Percentiles rank a stretch among this genome's conserved stretches.
Conservation (phyloP, 192 early-diverging fungal genomes). For the Podila clonocystis region DNA sequence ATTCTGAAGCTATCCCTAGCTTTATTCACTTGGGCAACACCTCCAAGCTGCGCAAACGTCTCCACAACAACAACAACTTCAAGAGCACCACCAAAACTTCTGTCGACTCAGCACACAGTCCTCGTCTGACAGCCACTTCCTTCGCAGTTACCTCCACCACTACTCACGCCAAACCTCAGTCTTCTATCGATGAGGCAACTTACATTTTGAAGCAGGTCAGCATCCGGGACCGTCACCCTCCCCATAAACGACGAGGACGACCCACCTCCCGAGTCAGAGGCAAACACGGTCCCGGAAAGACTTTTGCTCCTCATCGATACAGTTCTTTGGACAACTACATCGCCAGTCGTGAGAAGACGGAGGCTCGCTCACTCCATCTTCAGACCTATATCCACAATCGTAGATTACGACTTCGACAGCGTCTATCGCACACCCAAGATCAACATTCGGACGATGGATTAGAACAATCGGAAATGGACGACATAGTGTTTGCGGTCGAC, state of each 20-base stretch:
- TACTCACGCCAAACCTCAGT: not conserved
- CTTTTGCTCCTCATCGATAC: not conserved
- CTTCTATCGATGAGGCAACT: constrained; percentile 9
- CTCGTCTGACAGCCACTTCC: not conserved
- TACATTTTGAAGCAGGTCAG: constrained; percentile 11
- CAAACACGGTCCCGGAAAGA: constrained; percentile 21
- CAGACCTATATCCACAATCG: constrained; percentile 36
- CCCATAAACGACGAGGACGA: constrained; percentile 16
- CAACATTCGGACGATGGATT: constrained; percentile 4
- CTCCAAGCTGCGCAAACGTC: not conserved
- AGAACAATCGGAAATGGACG: not conserved
- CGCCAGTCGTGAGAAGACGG: not conserved
- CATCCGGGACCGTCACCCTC: constrained; percentile 6
- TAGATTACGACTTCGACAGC: constrained; percentile 27
- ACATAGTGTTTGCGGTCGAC: constrained; percentile 7
- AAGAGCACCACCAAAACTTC: not conserved
- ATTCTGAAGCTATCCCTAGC: constrained; percentile 15
- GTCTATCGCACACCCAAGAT: not conserved
- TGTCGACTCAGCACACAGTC: not conserved
- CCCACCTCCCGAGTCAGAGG: constrained; percentile 19
- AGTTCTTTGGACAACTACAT: not conserved
- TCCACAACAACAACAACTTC: not conserved
- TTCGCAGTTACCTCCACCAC: not conserved
- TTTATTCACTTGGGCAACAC: constrained; percentile 34
- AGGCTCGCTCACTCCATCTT: constrained; percentile 21